Base-by-base conservation (phyloP, 345 rosid species). In the Citrus sp. region DNA sequence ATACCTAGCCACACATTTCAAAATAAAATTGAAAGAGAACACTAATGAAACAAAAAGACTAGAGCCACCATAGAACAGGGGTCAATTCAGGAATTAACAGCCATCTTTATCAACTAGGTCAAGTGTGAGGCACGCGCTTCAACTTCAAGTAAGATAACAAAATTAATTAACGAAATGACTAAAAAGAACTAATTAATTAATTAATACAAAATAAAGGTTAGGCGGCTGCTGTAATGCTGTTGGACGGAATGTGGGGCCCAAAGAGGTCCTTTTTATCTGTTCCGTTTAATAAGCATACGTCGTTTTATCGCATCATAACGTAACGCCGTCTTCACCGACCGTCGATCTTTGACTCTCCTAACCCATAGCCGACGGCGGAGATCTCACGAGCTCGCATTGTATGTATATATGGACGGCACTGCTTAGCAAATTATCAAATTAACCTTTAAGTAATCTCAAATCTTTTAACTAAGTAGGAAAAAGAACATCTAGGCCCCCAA, bases 291-390 rank as follows among this genome's bases (percentile, higher is more conserved):
- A 62, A 19, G 37, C 42, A 72, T 37, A 6, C 35, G 65, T 67
- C 40, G 25, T 13, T 8, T 66, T 74, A 27, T 9, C 14, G 59
- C 60, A 62, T 3, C 7, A 34, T 55, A 68, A 78, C 66, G 62
- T 79, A 49, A 80, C 42, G 34, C 55, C 55, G 37, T 54, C 61
- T 42, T 74, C 66, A 4, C 3, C 18, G 61, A 80, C 89, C 90
- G 86, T 84, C 72, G 75, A 77, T 87, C 55, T 76, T 77, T 76
- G 82, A 82, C 80, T 42, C 22, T 16, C 70, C 77, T 12, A 28
- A 27, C 16, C 76, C 72, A 1, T 35, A 74, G 76, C 78, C 65
- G 67, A 85, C 76, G 87, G 85, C 18, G 30, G 19, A 34, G 42
- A 76, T 63, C 56, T 56, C 51, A 27, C 68, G 16, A 76, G 7